Percentiles rank a stretch among this genome's conserved stretches.
Evolutionary conservation across 495 filamentous ascomycete genomes (phyloP).

Genomic region (Aspergillus homomorphus): DNA sequence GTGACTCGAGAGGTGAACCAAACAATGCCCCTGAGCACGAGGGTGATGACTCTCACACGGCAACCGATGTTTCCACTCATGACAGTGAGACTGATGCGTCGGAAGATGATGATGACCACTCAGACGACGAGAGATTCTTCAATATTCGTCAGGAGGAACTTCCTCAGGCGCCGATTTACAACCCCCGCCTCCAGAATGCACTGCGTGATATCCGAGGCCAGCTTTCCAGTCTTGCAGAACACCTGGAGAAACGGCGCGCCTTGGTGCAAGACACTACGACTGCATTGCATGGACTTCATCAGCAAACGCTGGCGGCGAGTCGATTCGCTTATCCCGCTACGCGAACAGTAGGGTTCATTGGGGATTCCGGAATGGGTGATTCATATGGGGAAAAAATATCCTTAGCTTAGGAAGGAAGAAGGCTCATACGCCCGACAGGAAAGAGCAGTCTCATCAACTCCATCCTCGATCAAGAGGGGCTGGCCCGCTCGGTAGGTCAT

Average conservation of each 20-base stretch:
- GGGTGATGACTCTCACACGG: too few relatives aligned
- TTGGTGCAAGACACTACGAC: conserved; percentile 10
- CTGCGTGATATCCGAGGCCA: conserved; percentile 17
- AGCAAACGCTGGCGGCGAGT: conserved; percentile 9
- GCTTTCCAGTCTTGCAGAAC: conserved; percentile 11
- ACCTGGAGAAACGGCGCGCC: conserved; percentile 5
- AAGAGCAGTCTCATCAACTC: conserved; percentile 38
- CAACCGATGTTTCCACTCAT: not conserved
- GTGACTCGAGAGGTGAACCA: too few relatives aligned
- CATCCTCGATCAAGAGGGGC: conserved; percentile 21
- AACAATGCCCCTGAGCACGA: too few relatives aligned
- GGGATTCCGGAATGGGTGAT: conserved; percentile 20
- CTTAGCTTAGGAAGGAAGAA: not conserved
- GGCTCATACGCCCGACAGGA: conserved; percentile 12
- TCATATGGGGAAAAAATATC: not conserved
- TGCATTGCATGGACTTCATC: conserved; percentile 3
- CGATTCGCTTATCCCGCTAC: conserved; percentile 22
- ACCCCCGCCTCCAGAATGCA: conserved; percentile 16
- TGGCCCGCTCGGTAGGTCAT: conserved; percentile 29
- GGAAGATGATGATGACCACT: not conserved
- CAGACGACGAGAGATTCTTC: not conserved
- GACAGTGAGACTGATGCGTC: not conserved
- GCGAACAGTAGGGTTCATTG: conserved; percentile 27
- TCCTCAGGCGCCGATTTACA: conserved; percentile 18
- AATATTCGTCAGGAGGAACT: conserved; percentile 18